Conservation (phyloP, 345 rosid species). For the Brassica cretica region DNA sequence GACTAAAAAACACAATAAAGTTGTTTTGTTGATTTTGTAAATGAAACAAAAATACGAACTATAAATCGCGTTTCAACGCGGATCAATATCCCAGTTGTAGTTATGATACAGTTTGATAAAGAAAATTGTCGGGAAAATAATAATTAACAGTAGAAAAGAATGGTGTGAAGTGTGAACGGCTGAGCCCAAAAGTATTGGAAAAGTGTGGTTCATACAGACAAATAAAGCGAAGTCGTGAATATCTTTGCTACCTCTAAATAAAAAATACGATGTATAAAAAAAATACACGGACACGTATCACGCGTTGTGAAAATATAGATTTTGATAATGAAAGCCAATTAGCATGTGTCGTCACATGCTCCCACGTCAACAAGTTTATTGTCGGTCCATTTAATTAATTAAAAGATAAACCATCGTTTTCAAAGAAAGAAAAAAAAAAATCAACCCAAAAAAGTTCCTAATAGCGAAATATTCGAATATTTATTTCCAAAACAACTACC, state of each 20-base stretch:
- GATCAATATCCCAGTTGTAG: too few relatives aligned
- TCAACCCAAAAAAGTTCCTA: constrained; percentile 5
- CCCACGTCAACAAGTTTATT: constrained; percentile 30
- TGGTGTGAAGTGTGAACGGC: neutral
- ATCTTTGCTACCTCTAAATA: neutral
- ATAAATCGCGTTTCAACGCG: too few relatives aligned
- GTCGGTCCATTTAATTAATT: constrained; percentile 25
- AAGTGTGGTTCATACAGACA: neutral
- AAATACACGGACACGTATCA: neutral
- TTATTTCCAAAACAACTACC: neutral
- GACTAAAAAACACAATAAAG: too few relatives aligned
- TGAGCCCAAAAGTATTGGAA: neutral
- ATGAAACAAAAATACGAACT: too few relatives aligned
- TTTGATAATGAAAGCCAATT: constrained; percentile 15
- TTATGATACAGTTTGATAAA: too few relatives aligned
- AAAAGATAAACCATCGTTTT: constrained; percentile 12
- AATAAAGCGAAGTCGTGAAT: neutral
- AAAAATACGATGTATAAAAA: neutral
- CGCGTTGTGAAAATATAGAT: neutral
- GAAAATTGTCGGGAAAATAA: too few relatives aligned
- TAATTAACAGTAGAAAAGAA: neutral
- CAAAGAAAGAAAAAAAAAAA: neutral
- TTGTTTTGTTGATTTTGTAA: too few relatives aligned
- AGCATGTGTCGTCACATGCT: constrained; percentile 25
- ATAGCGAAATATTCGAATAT: neutral